These are phyloP conservation scores for Fusarium caatingaense DNA, from an alignment of 2,329 filamentous ascomycete genomes.

Conservation along the genomic window DNA sequence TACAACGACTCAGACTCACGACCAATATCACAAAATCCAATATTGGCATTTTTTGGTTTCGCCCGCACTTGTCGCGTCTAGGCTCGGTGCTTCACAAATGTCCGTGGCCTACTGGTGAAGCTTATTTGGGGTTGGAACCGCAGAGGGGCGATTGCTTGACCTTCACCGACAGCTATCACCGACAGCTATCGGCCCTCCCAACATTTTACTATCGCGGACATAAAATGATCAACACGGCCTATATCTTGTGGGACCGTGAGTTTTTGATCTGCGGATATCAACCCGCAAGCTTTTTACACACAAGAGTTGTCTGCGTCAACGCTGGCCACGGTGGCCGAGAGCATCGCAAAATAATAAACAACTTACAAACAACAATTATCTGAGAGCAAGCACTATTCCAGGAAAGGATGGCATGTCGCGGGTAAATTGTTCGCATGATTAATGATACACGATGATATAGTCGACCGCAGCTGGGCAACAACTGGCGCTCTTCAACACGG, in stretches of 20 bases:
- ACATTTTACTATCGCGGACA: background rate
- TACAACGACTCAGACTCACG: constrained; percentile 23
- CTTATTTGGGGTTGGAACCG: background rate
- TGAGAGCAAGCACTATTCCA: background rate
- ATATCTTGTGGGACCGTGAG: background rate
- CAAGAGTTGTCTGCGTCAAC: constrained; percentile 5
- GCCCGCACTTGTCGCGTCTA: constrained; percentile 5
- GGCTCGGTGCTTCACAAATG: constrained; percentile 6
- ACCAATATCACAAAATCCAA: constrained; percentile 17
- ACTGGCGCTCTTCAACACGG: background rate
- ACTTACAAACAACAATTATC: background rate
- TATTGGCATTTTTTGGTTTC: background rate
- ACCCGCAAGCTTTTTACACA: background rate
- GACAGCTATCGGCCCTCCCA: background rate
- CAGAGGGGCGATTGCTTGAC: background rate
- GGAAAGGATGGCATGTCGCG: background rate
- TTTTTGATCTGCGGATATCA: background rate
- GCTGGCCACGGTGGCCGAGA: constrained; percentile 4
- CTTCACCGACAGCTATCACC: constrained; percentile 4
- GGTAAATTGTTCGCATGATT: constrained; percentile 18
- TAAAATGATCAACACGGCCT: constrained; percentile 13
- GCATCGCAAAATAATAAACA: constrained; percentile 1
- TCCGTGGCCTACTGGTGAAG: background rate
- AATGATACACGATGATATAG: constrained; percentile 24
- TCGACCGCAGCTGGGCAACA: constrained; percentile 5